phyloP scores from a whole-genome alignment of 2,329 filamentous ascomycete genomes.

The Tolypocladium sp. region DNA sequence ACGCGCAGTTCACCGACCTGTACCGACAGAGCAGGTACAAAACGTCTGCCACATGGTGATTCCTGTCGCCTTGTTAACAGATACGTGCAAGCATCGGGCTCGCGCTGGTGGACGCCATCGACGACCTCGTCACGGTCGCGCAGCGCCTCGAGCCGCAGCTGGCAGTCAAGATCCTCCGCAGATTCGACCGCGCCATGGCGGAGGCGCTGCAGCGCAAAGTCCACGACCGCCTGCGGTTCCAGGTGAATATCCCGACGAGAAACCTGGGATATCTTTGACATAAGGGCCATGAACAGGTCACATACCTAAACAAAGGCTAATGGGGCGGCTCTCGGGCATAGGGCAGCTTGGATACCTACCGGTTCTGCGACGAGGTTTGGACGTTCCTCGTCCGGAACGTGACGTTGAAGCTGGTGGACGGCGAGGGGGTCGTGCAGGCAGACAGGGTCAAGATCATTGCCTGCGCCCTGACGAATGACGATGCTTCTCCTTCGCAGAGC shows the following conservation, averaged over 20 bases:
- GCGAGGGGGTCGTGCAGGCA: background rate
- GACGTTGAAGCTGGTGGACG: background rate
- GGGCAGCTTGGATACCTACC: background rate
- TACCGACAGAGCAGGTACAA: background rate
- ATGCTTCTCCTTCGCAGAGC: background rate
- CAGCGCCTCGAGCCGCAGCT: background rate
- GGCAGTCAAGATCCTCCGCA: background rate
- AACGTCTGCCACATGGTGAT: background rate
- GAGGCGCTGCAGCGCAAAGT: background rate
- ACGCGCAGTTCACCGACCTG: background rate
- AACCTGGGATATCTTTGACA: no score
- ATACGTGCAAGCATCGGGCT: background rate
- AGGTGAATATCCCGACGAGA: background rate
- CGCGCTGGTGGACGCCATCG: background rate
- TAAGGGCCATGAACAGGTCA: no score
- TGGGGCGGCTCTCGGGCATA: background rate
- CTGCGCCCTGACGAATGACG: background rate
- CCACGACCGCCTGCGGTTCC: background rate
- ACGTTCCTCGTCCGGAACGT: background rate
- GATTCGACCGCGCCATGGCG: background rate
- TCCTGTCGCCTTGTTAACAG: background rate
- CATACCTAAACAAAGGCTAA: background rate
- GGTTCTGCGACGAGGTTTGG: background rate
- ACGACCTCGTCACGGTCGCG: background rate
- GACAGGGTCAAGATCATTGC: background rate